These are phyloP conservation scores for Colletotrichum falcatum DNA, from an alignment of 2,329 filamentous ascomycete species.

Conservation along the genomic window DNA sequence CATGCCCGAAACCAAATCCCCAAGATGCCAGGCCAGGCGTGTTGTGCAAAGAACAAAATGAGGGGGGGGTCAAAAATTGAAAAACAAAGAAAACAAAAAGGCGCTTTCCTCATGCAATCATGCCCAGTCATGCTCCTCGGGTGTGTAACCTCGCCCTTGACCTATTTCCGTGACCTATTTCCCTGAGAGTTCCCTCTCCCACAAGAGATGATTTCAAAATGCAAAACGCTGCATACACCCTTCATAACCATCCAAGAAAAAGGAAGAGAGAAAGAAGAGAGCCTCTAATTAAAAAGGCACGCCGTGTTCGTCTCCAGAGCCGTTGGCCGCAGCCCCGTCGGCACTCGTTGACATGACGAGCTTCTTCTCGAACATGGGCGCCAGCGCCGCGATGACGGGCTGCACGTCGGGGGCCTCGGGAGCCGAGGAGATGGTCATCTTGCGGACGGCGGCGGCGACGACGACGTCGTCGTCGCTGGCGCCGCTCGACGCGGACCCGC, in stretches of 20 bases:
- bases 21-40: constrained; percentile 21
- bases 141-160: background rate
- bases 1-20: background rate
- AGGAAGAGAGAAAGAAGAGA: too few relatives aligned
- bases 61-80: too few relatives aligned
- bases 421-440: constrained; percentile 47
- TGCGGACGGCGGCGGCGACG: constrained; percentile 43
- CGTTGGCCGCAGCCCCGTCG: constrained; percentile 1
- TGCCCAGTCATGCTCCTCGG: background rate
- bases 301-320: background rate
- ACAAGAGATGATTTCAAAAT: background rate
- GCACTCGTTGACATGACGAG: constrained; percentile 38
- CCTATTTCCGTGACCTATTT: too few relatives aligned
- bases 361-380: constrained; percentile 53
- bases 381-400: constrained; percentile 56
- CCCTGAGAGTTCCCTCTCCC: too few relatives aligned
- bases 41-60: too few relatives aligned
- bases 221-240: background rate
- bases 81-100: background rate
- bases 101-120: constrained; percentile 11
- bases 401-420: constrained; percentile 56
- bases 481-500: constrained; percentile 49
- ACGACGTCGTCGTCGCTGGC: constrained; percentile 44
- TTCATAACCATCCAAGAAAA: background rate
- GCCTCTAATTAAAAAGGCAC: background rate